phyloP scores from a whole-genome alignment of 768 basidiomycete species.

The Tylopilus rubrobrunneus region DNA sequence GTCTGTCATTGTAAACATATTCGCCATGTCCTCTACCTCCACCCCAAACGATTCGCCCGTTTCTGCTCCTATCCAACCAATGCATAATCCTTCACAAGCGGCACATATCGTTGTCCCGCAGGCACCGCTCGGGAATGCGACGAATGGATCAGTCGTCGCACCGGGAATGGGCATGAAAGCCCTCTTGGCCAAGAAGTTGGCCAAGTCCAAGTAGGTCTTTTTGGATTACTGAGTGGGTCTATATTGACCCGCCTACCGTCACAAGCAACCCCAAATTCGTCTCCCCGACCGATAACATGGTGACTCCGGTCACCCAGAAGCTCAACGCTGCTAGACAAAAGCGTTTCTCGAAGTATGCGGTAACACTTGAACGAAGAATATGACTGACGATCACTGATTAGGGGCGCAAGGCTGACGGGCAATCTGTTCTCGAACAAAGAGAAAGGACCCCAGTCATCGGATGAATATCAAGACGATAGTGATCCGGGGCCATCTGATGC shows the following conservation, averaged over 20 bases:
- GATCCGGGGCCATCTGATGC: conserved; percentile 38
- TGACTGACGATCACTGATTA: conserved; percentile 23
- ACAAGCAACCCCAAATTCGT: conserved; percentile 80
- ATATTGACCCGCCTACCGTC: conserved; percentile 5
- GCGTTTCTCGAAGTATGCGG: conserved; percentile 81
- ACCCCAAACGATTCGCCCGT: conserved; percentile 68
- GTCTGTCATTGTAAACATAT: neutral
- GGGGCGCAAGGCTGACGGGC: conserved; percentile 57
- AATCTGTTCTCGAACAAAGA: conserved; percentile 48
- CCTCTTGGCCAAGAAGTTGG: conserved; percentile 89
- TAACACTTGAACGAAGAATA: neutral
- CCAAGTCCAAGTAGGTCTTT: conserved; percentile 72
- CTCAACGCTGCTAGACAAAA: conserved; percentile 89
- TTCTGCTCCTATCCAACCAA: conserved; percentile 64
- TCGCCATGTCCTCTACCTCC: conserved; percentile 50
- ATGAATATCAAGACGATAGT: conserved; percentile 33
- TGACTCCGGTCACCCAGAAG: conserved; percentile 93
- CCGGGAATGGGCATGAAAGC: conserved; percentile 87
- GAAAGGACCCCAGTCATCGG: conserved; percentile 29
- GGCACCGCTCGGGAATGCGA: conserved; percentile 70
- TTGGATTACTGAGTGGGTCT: neutral
- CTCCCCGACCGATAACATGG: conserved; percentile 93
- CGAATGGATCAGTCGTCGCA: conserved; percentile 48
- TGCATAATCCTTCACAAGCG: conserved; percentile 82
- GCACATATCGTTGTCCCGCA: conserved; percentile 76